These are phyloP conservation scores for Bidens hawaiensis DNA, from an alignment of 140 eudicot species.

Conservation along the genomic window DNA sequence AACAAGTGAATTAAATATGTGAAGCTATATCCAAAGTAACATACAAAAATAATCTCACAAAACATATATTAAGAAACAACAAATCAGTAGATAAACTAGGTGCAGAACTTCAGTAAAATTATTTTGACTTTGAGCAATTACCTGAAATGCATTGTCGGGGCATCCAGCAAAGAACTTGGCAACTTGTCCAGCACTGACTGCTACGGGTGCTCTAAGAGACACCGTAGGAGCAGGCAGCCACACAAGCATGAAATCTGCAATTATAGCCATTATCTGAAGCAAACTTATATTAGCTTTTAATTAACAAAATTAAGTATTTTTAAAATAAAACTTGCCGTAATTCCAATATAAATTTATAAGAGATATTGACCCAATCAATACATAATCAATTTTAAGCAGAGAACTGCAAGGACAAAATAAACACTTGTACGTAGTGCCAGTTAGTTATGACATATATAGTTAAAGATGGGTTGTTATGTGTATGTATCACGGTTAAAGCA, in stretches of 20 bases:
- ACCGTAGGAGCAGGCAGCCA: constrained; percentile 99
- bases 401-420: background rate
- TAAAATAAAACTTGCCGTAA: background rate
- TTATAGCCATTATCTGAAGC: constrained; percentile 86
- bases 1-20: background rate
- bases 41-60: background rate
- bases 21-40: background rate
- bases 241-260: constrained; percentile 99
- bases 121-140: constrained; percentile 13
- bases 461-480: background rate
- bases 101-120: too few relatives aligned
- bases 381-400: background rate
- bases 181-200: constrained; percentile 57
- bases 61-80: background rate
- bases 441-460: too few relatives aligned
- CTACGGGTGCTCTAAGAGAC: constrained; percentile 67
- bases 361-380: background rate
- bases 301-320: background rate
- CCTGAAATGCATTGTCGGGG: constrained; percentile 99
- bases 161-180: constrained; percentile 76
- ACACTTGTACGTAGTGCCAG: background rate
- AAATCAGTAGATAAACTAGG: background rate
- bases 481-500: background rate
- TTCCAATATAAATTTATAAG: background rate
- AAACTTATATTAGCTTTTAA: constrained; percentile 8